Conservation (phyloP, 129 eudicot genomes). For the Oenanthe sinensis region DNA sequence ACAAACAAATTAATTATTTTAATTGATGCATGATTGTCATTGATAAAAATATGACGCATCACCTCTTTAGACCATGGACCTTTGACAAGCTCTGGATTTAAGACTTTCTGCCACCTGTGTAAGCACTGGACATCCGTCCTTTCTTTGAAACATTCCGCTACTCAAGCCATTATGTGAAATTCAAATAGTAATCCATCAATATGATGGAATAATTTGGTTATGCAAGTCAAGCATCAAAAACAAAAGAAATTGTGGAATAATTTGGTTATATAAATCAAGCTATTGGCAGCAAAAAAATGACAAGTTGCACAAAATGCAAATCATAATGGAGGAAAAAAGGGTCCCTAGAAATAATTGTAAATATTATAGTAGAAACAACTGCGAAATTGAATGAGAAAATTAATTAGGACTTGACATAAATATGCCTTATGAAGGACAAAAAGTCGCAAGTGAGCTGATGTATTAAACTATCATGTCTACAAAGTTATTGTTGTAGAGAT, state of each 20-base stretch:
- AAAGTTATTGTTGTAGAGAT: background rate
- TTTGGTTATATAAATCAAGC: background rate
- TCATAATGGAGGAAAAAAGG: background rate
- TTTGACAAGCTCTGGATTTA: slow-evolving; percentile 85
- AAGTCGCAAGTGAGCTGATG: background rate
- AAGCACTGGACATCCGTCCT: slow-evolving; percentile 87
- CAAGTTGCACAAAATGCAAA: slow-evolving; percentile 1
- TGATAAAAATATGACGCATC: slow-evolving; percentile 4
- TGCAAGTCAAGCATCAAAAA: background rate
- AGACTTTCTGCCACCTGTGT: slow-evolving; percentile 90
- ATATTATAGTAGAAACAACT: background rate
- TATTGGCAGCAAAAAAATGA: background rate
- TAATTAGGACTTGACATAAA: background rate
- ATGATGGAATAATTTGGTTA: background rate
- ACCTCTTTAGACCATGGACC: slow-evolving; percentile 99
- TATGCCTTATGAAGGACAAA: background rate
- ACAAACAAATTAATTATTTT: background rate
- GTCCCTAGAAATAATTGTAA: background rate
- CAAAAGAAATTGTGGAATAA: background rate
- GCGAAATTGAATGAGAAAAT: background rate
- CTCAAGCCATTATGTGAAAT: slow-evolving; percentile 15
- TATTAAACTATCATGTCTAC: background rate
- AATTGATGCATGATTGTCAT: background rate
- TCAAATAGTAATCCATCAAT: slow-evolving; percentile 3
- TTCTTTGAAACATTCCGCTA: slow-evolving; percentile 84